phyloP scores from a whole-genome alignment of 2,329 filamentous ascomycete genomes.

The Epicoccum sorghinum region DNA sequence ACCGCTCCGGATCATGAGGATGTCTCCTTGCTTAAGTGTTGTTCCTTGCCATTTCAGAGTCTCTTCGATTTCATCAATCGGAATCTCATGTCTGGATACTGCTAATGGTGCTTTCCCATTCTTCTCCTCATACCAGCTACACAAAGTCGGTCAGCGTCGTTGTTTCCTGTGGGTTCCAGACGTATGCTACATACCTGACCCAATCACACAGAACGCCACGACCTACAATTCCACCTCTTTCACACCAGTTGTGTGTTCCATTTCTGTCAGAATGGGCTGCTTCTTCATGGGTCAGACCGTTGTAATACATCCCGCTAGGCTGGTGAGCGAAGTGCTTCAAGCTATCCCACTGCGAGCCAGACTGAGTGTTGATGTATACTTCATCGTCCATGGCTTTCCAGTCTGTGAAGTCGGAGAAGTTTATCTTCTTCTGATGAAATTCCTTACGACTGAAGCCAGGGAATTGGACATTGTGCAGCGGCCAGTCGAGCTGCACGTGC shows the following conservation, averaged over 20 bases:
- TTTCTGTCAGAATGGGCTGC: conserved; percentile 31
- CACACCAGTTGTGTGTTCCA: conserved; percentile 46
- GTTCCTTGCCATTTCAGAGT: conserved; percentile 41
- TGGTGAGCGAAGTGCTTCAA: conserved; percentile 47
- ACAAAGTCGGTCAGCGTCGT: background rate
- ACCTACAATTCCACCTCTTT: conserved; percentile 44
- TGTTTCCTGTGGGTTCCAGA: no score
- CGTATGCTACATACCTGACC: conserved; percentile 21
- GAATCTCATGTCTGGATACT: conserved; percentile 38
- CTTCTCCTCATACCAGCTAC: conserved; percentile 35
- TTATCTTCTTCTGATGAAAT: conserved; percentile 58
- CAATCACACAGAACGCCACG: conserved; percentile 43
- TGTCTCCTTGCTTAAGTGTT: conserved; percentile 38
- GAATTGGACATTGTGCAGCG: conserved; percentile 61
- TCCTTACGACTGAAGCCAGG: conserved; percentile 60
- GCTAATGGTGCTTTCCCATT: conserved; percentile 37
- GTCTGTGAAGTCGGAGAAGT: conserved; percentile 44
- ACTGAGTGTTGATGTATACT: conserved; percentile 42
- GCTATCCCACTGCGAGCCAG: conserved; percentile 46
- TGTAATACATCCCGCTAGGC: conserved; percentile 35
- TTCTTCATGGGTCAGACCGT: conserved; percentile 40
- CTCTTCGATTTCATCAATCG: conserved; percentile 36
- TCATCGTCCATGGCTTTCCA: conserved; percentile 42
- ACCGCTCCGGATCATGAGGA: conserved; percentile 50
- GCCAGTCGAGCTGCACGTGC: conserved; percentile 61